Evolutionary conservation across 1,284 basidiomycete species (phyloP), one percentile per base, ranked within the genome.

Genomic region (Cystobasidiaceae sp.): DNA sequence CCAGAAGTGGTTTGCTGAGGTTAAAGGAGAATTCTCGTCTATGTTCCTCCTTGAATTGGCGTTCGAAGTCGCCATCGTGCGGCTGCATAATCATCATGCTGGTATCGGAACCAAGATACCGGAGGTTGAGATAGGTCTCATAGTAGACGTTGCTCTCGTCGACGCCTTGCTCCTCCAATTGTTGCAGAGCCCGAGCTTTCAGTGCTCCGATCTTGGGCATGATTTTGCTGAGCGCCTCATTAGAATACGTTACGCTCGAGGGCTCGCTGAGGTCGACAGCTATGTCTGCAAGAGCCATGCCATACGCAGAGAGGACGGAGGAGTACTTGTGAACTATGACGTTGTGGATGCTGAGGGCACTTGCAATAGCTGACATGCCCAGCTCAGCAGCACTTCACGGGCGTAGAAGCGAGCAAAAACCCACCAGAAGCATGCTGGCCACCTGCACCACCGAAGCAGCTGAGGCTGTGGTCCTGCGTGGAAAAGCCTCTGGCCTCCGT

Each of bases 91-190:
- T 84, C 91, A 96, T 94, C 69, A 97, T 76, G 8, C 89, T 83
- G 0, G 93, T 96, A 78, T 96, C 92, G 0, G 90, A 92, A 2
- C 90, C 76, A 25, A 72, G 23, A 39, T 67, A 67, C 33, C 91
- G 84, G 88, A 93, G 90, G 74, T 97, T 93, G 55, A 96, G 80
- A 82, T 89, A 85, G 21, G 87, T 82, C 75, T 96, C 92, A 1
- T 87, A 77, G 52, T 82, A 78, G 58, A 96, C 83, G 27, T 85
- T 82, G 4, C 83, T 80, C 7, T 79, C 82, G 68, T 83, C 81
- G 76, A 97, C 96, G 1, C 93, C 93, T 74, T 96, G 90, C 27
- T 80, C 80, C 59, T 78, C 75, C 25, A 96, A 81, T 72, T 90
- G 89, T 1, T 75, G 74, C 34, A 76, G 78, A 3, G 90, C 89